Conservation (phyloP, 345 rosid species). For the Eucalyptus tenuipes region DNA sequence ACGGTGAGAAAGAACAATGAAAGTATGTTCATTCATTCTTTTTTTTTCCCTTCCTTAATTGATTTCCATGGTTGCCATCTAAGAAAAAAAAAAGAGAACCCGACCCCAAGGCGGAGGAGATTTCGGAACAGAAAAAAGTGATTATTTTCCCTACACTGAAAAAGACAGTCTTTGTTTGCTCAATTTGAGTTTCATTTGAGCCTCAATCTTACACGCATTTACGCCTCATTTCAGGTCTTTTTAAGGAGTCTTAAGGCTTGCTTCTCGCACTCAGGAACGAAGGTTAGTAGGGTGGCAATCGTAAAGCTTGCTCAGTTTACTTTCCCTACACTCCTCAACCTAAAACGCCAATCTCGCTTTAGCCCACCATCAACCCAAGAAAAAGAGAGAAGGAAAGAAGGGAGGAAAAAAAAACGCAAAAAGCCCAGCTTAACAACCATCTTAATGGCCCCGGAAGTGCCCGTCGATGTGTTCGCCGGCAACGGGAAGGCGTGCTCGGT, state of each 20-base stretch:
- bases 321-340: slow-evolving; percentile 11
- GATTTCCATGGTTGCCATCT: neutral
- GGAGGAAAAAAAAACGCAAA: neutral
- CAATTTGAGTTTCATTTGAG: slow-evolving; percentile 11
- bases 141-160: neutral
- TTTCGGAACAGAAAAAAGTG: neutral
- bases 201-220: neutral
- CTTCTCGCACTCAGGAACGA: slow-evolving; percentile 4
- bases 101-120: neutral
- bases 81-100: neutral
- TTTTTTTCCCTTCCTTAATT: neutral
- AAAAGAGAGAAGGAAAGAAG: neutral
- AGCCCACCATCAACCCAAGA: neutral
- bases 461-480: slow-evolving; percentile 8
- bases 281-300: slow-evolving; percentile 19
- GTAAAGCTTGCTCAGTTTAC: slow-evolving; percentile 4
- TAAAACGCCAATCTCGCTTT: neutral
- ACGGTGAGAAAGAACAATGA: neutral
- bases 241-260: neutral
- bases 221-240: neutral
- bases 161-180: neutral
- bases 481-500: slow-evolving; percentile 4
- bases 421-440: neutral
- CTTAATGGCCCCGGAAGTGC: slow-evolving; percentile 33
- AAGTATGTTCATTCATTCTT: slow-evolving; percentile 11